Percentiles rank a stretch among this genome's conserved stretches.
Conservation (phyloP, 2,329 filamentous ascomycete species). For the Colletotrichum endophyticum region DNA sequence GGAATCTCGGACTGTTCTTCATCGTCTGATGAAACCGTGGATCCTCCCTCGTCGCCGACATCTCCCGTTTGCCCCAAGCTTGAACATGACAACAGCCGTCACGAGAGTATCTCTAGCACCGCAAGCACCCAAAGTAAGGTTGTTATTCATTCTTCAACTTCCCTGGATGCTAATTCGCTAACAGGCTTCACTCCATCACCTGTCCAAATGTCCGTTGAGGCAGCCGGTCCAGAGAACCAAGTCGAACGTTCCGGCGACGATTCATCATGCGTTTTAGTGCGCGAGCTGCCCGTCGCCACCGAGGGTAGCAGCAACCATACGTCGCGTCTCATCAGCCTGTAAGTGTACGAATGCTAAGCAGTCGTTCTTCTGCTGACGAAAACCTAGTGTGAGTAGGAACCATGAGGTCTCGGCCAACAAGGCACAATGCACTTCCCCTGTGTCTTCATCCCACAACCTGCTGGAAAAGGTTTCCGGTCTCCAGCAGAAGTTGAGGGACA, state of each 20-base stretch:
- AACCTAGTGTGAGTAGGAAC: rapidly evolving
- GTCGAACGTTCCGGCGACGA: background rate
- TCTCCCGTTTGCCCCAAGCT: background rate
- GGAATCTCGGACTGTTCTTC: background rate
- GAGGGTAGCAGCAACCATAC: background rate
- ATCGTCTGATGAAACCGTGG: background rate
- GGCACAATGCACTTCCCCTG: background rate
- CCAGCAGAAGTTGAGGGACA: background rate
- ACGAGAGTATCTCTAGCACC: background rate
- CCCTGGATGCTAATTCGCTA: background rate
- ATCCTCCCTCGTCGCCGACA: too few species aligned
- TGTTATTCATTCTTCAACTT: rapidly evolving
- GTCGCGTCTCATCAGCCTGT: background rate
- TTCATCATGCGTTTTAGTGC: background rate
- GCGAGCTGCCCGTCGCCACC: background rate
- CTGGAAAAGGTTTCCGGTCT: background rate
- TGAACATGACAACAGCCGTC: background rate
- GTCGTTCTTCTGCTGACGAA: background rate
- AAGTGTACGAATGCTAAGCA: rapidly evolving
- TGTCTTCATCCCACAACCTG: background rate
- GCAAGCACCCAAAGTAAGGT: background rate
- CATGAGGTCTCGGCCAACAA: background rate
- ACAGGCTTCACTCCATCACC: background rate
- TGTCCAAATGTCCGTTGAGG: background rate
- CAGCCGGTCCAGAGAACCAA: background rate